A percentile compares a stretch with the other conserved stretches of the same genome.
Conservation (phyloP, 805 yeast genomes). For the Ogataea populi-albae region DNA sequence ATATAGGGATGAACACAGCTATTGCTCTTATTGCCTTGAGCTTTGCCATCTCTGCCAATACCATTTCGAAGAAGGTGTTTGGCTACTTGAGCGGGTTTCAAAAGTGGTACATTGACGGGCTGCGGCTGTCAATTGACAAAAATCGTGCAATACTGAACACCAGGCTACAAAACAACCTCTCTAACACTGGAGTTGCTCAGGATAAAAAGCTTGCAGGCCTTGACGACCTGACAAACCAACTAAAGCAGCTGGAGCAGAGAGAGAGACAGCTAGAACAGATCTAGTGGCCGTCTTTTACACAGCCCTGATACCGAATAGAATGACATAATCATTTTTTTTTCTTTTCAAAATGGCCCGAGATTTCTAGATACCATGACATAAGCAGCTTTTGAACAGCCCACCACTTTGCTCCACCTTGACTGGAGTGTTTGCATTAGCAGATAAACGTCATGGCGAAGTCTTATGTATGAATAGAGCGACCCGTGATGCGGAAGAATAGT, state of each 20-base stretch:
- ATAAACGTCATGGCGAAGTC: no score
- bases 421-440: no score
- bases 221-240: slow-evolving; percentile 10
- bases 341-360: slow-evolving; percentile 1
- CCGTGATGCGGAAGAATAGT: no score
- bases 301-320: slow-evolving; percentile 4
- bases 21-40: slow-evolving; percentile 29
- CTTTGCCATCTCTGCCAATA: slow-evolving; percentile 27
- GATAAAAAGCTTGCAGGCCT: slow-evolving; percentile 11
- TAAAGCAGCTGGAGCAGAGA: slow-evolving; percentile 12
- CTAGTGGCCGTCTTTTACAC: neutral
- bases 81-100: slow-evolving; percentile 20
- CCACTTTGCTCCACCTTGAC: no score
- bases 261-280: slow-evolving; percentile 10
- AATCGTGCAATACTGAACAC: slow-evolving; percentile 18
- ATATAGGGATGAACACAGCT: slow-evolving; percentile 27
- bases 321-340: slow-evolving; percentile 1
- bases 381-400: neutral
- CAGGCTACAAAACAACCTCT: slow-evolving; percentile 17
- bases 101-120: slow-evolving; percentile 25
- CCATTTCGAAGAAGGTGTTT: slow-evolving; percentile 22
- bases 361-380: slow-evolving; percentile 1
- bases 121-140: slow-evolving; percentile 27
- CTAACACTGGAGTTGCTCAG: slow-evolving; percentile 12
- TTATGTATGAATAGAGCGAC: no score